Evolutionary conservation across 345 rosid genomes (phyloP).

Genomic region (Eucalyptus sp.): DNA sequence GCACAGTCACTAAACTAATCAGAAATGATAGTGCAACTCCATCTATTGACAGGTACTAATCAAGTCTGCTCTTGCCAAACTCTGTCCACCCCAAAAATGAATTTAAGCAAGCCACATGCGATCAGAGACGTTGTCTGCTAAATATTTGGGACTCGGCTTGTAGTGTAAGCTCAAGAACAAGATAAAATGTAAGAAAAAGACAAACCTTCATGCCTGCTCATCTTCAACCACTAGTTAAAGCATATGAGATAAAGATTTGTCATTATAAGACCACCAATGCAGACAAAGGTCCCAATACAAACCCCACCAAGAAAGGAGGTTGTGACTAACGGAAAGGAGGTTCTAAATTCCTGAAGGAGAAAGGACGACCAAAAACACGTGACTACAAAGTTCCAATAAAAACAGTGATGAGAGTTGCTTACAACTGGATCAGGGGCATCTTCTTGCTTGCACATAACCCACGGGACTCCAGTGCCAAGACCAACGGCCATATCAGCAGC

Average conservation of each 20-base stretch:
- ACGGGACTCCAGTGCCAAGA: slow-evolving; percentile 85
- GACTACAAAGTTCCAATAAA: background rate
- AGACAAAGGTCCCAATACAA: background rate
- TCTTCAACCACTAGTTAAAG: background rate
- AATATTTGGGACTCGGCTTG: background rate
- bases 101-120: background rate
- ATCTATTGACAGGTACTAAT: background rate
- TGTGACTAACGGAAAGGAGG: background rate
- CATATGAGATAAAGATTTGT: background rate
- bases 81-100: background rate
- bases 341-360: background rate
- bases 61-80: background rate
- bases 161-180: background rate
- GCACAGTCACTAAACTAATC: background rate
- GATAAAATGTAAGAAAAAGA: background rate
- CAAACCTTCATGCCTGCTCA: background rate
- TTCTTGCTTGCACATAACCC: slow-evolving; percentile 99
- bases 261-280: background rate
- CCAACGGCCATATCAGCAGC: slow-evolving; percentile 88
- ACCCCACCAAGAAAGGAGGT: background rate
- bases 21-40: background rate
- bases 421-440: slow-evolving; percentile 93
- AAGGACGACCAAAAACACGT: background rate
- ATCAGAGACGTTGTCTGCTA: background rate
- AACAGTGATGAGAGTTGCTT: background rate